Conservation (phyloP, 768 basidiomycete species). For the Tylopilus rubrobrunneus region DNA sequence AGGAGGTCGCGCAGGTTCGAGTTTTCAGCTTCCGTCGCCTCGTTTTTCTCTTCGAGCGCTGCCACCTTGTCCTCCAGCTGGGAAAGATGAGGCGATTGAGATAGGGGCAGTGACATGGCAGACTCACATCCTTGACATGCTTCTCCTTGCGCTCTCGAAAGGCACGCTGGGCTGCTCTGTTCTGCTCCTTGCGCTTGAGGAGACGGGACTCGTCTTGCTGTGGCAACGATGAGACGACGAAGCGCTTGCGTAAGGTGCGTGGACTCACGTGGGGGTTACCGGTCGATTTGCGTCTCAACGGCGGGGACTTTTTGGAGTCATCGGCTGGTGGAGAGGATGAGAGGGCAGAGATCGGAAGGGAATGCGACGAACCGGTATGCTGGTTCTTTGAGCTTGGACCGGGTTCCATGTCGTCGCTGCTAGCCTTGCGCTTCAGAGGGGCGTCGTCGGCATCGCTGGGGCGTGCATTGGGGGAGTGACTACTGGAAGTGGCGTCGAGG, state of each 20-base stretch:
- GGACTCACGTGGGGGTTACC: conserved; percentile 34
- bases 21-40: conserved; percentile 70
- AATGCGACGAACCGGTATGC: conserved; percentile 49
- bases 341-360: not conserved
- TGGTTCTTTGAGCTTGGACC: conserved; percentile 66
- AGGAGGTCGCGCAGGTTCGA: conserved; percentile 86
- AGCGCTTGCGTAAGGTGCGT: not conserved
- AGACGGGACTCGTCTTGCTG: conserved; percentile 67
- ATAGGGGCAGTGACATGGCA: not conserved
- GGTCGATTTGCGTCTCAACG: conserved; percentile 39
- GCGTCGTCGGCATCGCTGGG: conserved; percentile 43
- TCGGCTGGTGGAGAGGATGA: conserved; percentile 16
- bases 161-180: conserved; percentile 93
- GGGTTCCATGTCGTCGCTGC: conserved; percentile 56
- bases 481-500: conserved; percentile 23
- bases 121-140: conserved; percentile 90
- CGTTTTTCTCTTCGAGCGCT: conserved; percentile 80
- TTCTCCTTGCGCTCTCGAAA: conserved; percentile 97
- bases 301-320: conserved; percentile 23
- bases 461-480: conserved; percentile 17
- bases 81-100: conserved; percentile 3
- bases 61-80: conserved; percentile 91
- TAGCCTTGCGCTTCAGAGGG: conserved; percentile 74
- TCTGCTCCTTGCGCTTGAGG: conserved; percentile 93
- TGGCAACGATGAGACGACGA: conserved; percentile 5